phyloP scores from a whole-genome alignment of 441 rosid genomes.

The Isatis lusitanica region DNA sequence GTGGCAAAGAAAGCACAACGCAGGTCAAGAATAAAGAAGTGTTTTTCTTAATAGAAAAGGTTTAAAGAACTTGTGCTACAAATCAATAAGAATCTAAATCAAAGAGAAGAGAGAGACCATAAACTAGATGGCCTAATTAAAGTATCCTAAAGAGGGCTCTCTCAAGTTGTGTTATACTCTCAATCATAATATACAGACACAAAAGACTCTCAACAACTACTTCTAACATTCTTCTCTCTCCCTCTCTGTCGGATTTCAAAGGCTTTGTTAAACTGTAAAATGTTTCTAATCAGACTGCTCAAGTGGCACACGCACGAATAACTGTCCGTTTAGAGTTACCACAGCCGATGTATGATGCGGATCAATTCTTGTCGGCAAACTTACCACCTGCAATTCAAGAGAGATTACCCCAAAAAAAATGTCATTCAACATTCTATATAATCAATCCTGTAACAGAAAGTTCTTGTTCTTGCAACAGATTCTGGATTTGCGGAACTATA shows the following conservation, averaged over 20 bases:
- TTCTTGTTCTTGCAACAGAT: not conserved
- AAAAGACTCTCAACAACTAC: conserved; percentile 30
- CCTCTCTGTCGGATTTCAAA: conserved; percentile 11
- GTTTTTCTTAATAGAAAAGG: not conserved
- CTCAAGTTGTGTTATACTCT: conserved; percentile 28
- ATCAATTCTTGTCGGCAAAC: conserved; percentile 83
- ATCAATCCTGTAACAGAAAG: not conserved
- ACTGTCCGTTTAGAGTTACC: conserved; percentile 89
- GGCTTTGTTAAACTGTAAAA: conserved; percentile 27
- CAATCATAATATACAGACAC: conserved; percentile 38
- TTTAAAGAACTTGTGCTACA: conserved; percentile 13
- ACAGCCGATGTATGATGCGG: conserved; percentile 96
- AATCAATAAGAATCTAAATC: conserved; percentile 22
- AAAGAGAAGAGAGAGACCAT: conserved; percentile 25
- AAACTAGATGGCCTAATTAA: conserved; percentile 32
- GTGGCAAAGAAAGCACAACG: not conserved
- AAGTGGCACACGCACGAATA: conserved; percentile 88
- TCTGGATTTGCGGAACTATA: not conserved
- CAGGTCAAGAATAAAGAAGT: not conserved
- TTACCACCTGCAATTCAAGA: conserved; percentile 59
- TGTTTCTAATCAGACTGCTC: conserved; percentile 48
- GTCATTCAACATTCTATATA: not conserved
- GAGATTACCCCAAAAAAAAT: not conserved
- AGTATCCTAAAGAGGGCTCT: conserved; percentile 26
- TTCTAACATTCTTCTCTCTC: conserved; percentile 29